A percentile compares a stretch with the other conserved stretches of the same genome.
These are phyloP conservation scores for Gastrolobium bilobum DNA, from an alignment of 306 rosid genomes.

Conservation along the genomic window DNA sequence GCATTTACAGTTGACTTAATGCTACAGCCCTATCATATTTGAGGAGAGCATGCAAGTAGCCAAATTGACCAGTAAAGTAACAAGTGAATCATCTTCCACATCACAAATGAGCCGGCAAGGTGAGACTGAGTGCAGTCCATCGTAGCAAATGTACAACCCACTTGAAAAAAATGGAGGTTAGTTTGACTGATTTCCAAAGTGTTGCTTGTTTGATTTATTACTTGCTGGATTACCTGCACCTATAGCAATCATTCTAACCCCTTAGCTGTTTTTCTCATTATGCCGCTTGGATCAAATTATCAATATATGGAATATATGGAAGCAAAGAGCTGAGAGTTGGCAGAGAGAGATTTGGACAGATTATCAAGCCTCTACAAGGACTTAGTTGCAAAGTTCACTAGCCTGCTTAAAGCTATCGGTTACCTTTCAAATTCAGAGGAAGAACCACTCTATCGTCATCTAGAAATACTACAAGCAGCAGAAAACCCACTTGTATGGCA, in stretches of 20 bases:
- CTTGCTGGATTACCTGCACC: neutral
- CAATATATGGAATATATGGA: slow-evolving; percentile 57
- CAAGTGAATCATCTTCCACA: slow-evolving; percentile 40
- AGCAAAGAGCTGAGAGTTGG: slow-evolving; percentile 58
- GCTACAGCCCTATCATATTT: slow-evolving; percentile 57
- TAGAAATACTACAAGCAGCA: slow-evolving; percentile 3
- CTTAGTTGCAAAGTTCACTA: slow-evolving; percentile 56
- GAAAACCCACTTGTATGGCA: neutral
- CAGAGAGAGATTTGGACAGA: slow-evolving; percentile 58
- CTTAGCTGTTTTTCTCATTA: slow-evolving; percentile 4
- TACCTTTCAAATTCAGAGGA: slow-evolving; percentile 43
- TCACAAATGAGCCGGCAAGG: slow-evolving; percentile 20
- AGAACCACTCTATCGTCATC: slow-evolving; percentile 38
- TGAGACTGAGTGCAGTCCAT: slow-evolving; percentile 28
- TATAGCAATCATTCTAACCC: slow-evolving; percentile 1
- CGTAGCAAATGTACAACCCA: slow-evolving; percentile 28
- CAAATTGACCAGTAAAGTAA: slow-evolving; percentile 39
- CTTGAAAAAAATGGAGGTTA: slow-evolving; percentile 51
- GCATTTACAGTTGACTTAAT: slow-evolving; percentile 56
- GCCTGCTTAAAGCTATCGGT: slow-evolving; percentile 41
- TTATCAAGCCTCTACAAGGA: slow-evolving; percentile 57
- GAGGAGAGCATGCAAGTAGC: slow-evolving; percentile 66
- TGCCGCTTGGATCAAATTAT: slow-evolving; percentile 53
- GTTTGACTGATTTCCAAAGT: slow-evolving; percentile 36
- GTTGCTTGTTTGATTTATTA: neutral